Conservation (phyloP, 352 stramenopile species). For the Phytophthora europaea region DNA sequence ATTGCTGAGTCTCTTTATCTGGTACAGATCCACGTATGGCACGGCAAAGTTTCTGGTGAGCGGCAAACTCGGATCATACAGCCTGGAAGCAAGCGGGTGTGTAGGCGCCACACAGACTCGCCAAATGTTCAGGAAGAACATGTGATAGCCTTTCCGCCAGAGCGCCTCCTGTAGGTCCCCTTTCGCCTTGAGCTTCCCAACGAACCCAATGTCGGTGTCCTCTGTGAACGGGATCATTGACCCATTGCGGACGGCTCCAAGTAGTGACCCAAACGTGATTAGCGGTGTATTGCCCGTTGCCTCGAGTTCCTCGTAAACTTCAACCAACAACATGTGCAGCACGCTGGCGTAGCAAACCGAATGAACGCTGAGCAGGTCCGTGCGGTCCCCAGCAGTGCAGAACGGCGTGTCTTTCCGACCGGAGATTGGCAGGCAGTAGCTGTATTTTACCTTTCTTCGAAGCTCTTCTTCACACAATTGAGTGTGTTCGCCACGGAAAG, state of each 20-base stretch:
- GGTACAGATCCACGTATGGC: slow-evolving; percentile 58
- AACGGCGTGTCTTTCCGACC: slow-evolving; percentile 55
- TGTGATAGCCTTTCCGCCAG: slow-evolving; percentile 59
- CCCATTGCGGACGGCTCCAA: slow-evolving; percentile 58
- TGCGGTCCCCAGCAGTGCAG: slow-evolving; percentile 52
- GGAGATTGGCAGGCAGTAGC: slow-evolving; percentile 63
- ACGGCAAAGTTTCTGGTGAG: slow-evolving; percentile 17
- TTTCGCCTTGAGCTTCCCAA: slow-evolving; percentile 18
- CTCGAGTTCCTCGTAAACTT: slow-evolving; percentile 60
- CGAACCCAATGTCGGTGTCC: slow-evolving; percentile 60
- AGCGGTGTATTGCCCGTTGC: slow-evolving; percentile 33
- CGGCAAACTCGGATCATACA: slow-evolving; percentile 41
- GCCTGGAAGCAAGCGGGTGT: slow-evolving; percentile 42
- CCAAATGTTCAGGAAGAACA: slow-evolving; percentile 51
- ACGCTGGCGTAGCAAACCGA: slow-evolving; percentile 61
- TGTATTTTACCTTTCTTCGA: background rate
- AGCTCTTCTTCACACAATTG: slow-evolving; percentile 30
- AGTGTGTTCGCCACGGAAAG: slow-evolving; percentile 30
- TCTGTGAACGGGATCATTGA: slow-evolving; percentile 67
- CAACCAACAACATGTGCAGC: slow-evolving; percentile 63
- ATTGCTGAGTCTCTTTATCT: slow-evolving; percentile 21
- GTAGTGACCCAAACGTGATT: slow-evolving; percentile 55
- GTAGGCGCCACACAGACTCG: slow-evolving; percentile 54
- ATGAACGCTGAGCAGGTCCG: slow-evolving; percentile 45
- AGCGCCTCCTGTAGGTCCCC: slow-evolving; percentile 20